A percentile compares a stretch with the other conserved stretches of the same genome.
Evolutionary conservation across 306 rosid species (phyloP).

Genomic region (Hylodesmum podocarpum): DNA sequence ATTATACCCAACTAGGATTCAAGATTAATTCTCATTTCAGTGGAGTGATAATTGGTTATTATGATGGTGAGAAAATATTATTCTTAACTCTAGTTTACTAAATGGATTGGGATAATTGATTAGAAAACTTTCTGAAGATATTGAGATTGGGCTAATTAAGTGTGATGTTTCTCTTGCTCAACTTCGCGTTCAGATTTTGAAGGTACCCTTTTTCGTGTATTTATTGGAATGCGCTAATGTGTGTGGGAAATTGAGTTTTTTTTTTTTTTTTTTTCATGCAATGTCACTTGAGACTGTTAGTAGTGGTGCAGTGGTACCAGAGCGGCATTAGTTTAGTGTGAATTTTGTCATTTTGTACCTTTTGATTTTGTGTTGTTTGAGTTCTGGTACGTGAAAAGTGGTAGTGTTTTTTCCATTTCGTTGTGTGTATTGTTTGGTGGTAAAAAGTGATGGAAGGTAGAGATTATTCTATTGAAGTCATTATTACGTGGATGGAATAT

Average conservation of each 20-base stretch:
- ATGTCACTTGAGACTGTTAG: too few relatives aligned
- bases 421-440: neutral
- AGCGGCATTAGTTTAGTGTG: neutral
- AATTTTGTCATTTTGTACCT: neutral
- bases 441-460: neutral
- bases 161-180: constrained; percentile 56
- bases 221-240: neutral
- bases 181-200: constrained; percentile 72
- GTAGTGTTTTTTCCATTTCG: neutral
- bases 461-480: neutral
- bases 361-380: neutral
- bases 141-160: constrained; percentile 69
- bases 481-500: neutral
- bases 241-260: neutral
- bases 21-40: neutral
- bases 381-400: neutral
- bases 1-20: neutral
- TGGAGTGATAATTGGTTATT: neutral
- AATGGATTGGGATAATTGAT: too few relatives aligned
- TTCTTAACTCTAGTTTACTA: too few relatives aligned
- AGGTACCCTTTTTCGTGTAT: constrained; percentile 45
- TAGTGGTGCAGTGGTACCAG: neutral
- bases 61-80: neutral
- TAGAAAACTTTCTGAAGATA: too few relatives aligned
- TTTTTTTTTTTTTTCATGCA: neutral